Base-by-base conservation (phyloP, 306 rosid genomes). In the Gleditsia sinensis region DNA sequence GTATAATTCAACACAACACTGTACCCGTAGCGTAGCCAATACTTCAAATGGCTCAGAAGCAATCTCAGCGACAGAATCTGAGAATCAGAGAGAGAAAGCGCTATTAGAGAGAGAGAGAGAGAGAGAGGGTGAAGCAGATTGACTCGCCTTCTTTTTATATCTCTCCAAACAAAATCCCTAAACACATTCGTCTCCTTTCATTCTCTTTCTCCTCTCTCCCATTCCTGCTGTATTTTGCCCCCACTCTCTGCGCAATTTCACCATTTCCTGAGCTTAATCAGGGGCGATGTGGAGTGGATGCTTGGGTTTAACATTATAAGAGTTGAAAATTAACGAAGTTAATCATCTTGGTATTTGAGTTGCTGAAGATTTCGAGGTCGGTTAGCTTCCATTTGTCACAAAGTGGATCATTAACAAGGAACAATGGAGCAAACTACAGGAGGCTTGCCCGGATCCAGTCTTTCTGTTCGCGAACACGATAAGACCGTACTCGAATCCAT, bases 21-120 rank as follows among this genome's bases (percentile, higher is more conserved):
- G 75, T 75, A 80, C 66, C 73, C 65, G 75, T 80, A 80, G 49
- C 56, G 60, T 77, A 81, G 80, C 82, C 81, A 43, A 39, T 78
- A 81, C 96, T 89, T 88, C 85, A 86, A 86, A 84, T 84, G 86
- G 84, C 60, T 74, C 81, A 53, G 77, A 83, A 85, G 74, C 82
- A 80, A 80, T 78, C 81, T 36, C 78, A 67, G 54, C 57, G 60
- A 62, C 81, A 71, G 77, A 87, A 67, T 19, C 77, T 78, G 76
- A 67, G 75, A 57, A 76, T 33, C 32, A 46, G 46, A 71, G 78
- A 71, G 66, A 56, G 23, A 72, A 37, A 49, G 46, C 34, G 40
- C 20, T 34, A 33, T 17, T 34, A 67, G 48, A 58, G 27, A 67
- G 42, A 75, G 71, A n/a, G n/a, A 67, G 48, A 58, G 27, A 67